A percentile compares a stretch with the other conserved stretches of the same genome.
Evolutionary conservation across 1,284 basidiomycete species (phyloP).

Genomic region (Leccinum solheimii): DNA sequence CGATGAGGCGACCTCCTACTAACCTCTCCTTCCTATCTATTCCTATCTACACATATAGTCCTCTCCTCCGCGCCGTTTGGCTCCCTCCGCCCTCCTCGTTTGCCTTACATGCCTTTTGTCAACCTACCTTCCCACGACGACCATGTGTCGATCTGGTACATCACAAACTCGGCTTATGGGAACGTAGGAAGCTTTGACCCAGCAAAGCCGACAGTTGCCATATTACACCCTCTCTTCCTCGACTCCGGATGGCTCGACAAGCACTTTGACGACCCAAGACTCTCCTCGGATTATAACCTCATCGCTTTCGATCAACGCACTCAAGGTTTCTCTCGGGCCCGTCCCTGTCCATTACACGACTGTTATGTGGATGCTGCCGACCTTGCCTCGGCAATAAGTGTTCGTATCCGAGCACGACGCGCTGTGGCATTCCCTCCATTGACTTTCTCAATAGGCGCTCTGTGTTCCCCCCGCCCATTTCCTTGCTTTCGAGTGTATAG

Average conservation of each 20-base stretch:
- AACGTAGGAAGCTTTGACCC: slow-evolving; percentile 68
- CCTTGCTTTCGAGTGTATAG: slow-evolving; percentile 59
- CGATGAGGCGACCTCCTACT: slow-evolving; percentile 5
- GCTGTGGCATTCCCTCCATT: not conserved
- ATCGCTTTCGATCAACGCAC: slow-evolving; percentile 72
- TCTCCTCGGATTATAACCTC: slow-evolving; percentile 59
- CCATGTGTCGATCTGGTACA: slow-evolving; percentile 70
- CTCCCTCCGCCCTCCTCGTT: slow-evolving; percentile 1
- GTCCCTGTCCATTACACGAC: slow-evolving; percentile 59
- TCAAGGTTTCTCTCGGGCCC: slow-evolving; percentile 59
- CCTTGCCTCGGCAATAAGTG: slow-evolving; percentile 63
- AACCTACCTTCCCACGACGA: slow-evolving; percentile 63
- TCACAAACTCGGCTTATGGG: slow-evolving; percentile 52
- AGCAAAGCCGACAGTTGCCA: slow-evolving; percentile 60
- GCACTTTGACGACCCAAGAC: slow-evolving; percentile 66
- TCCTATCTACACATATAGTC: slow-evolving; percentile 20
- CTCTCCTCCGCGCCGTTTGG: slow-evolving; percentile 4
- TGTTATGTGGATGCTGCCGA: slow-evolving; percentile 76
- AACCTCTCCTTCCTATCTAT: slow-evolving; percentile 17
- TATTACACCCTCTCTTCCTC: slow-evolving; percentile 67
- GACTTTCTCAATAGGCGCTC: slow-evolving; percentile 45
- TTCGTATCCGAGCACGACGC: slow-evolving; percentile 33
- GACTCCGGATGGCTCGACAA: slow-evolving; percentile 66
- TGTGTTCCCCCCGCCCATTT: slow-evolving; percentile 67
- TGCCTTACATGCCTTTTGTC: slow-evolving; percentile 62